These are phyloP conservation scores for Erodium maritimum DNA, from an alignment of 345 rosid genomes.

Conservation along the genomic window DNA sequence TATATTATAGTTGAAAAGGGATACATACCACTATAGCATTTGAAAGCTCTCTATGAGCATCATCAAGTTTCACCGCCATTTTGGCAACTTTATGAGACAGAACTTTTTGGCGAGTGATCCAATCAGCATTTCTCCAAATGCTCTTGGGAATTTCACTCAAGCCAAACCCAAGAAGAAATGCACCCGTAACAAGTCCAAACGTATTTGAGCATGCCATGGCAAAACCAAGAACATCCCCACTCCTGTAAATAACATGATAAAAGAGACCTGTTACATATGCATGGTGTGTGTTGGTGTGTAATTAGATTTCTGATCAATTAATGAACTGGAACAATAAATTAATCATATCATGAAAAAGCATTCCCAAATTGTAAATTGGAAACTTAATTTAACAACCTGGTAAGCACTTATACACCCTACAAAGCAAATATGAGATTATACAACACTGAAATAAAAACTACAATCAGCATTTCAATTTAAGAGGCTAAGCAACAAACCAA, in stretches of 20 bases:
- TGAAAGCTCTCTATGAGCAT: slow-evolving; percentile 93
- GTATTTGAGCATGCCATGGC: slow-evolving; percentile 99
- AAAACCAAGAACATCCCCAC: slow-evolving; percentile 57
- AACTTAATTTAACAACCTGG: slow-evolving; percentile 8
- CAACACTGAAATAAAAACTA: too few species aligned
- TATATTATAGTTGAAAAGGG: background rate
- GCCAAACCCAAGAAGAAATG: slow-evolving; percentile 99
- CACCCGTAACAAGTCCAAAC: slow-evolving; percentile 97
- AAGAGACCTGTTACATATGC: background rate
- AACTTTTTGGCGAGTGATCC: slow-evolving; percentile 88
- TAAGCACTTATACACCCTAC: background rate
- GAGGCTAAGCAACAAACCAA: slow-evolving; percentile 28
- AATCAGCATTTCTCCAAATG: slow-evolving; percentile 84
- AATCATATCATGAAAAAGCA: background rate
- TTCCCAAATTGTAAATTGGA: background rate
- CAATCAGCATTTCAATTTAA: background rate
- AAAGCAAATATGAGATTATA: slow-evolving; percentile 3
- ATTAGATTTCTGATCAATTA: too few species aligned
- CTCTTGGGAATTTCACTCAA: slow-evolving; percentile 89
- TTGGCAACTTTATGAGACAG: slow-evolving; percentile 96
- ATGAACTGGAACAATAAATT: background rate
- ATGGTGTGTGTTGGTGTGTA: background rate
- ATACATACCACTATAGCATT: slow-evolving; percentile 90
- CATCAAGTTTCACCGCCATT: slow-evolving; percentile 95
- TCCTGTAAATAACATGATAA: slow-evolving; percentile 27